Base-by-base conservation (phyloP, 1,139 yeast species). In the Nakaseomyces kungkrabaensis region DNA sequence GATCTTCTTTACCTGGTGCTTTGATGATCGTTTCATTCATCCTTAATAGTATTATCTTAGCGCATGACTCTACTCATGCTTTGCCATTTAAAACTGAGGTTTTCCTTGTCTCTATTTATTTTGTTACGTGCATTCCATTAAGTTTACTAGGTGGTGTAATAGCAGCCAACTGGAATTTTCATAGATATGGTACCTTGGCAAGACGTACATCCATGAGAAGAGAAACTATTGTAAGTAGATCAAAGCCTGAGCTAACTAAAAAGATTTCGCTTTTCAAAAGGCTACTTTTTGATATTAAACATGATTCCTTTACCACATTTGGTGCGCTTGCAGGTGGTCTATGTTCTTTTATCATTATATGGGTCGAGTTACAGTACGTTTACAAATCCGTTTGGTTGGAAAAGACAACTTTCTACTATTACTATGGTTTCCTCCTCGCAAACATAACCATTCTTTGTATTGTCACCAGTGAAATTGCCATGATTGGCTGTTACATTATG, bases 341-440 rank as follows among this genome's bases (percentile, higher is more conserved):
- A 17, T 51, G 48, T 29, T 42, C 38, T 29, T 54, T 63, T 5
- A 57, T 64, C 10, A 48, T 68, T 9, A 57, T 77, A 0, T 82
- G 82, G 58, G 95, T 42, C 73, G 96, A 88, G 63, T 70, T 88
- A 53, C 71, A 82, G 52, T 85, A 81, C 64, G 77, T 87, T 37
- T 82, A 84, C 70, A 81, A 85, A 63, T 79, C 92, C 1, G 72
- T 86, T 13, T 86, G 95, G 92, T 71, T 83, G 52, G 89, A 85
- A 59, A 84, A 84, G 65, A 79, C 90, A 1, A 79, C 92, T 1
- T 85, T 82, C 62, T 83, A 84, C 67, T 84, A 81, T 68, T 78
- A 82, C 78, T 87, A 85, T 66, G 94, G 95, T 4, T 87, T 85
- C 62, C 70, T 88, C 40, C 72, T 84, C 27, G 69, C 81, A 29